Conservation (phyloP, 768 basidiomycete genomes). For the Suillus decipiens region DNA sequence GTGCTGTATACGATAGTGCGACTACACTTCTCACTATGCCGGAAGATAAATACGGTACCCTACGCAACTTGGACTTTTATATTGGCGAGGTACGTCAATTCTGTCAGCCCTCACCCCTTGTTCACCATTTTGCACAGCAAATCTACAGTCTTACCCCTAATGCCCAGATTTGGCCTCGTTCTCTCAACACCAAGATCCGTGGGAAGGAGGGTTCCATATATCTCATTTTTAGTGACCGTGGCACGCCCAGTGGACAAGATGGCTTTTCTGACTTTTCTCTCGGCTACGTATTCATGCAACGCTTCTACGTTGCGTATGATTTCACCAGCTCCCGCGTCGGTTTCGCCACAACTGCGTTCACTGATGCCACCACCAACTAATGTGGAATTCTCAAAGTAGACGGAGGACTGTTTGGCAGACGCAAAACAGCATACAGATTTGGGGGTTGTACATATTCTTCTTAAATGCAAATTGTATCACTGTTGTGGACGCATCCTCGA, state of each 20-base stretch:
- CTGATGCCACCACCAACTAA: too few species aligned
- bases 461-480: not conserved
- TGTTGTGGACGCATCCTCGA: too few species aligned
- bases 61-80: conserved; percentile 12
- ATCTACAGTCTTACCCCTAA: conserved; percentile 45
- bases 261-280: conserved; percentile 62
- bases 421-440: not conserved
- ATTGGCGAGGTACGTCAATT: conserved; percentile 7
- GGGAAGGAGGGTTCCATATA: conserved; percentile 39
- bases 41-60: conserved; percentile 12
- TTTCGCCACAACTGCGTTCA: too few species aligned
- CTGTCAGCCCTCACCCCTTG: not conserved
- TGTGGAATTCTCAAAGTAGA: too few species aligned
- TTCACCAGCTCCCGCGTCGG: too few species aligned
- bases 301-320: too few species aligned
- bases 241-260: conserved; percentile 43
- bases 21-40: conserved; percentile 19
- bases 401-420: too few species aligned
- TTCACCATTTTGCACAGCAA: conserved; percentile 13
- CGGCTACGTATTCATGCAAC: conserved; percentile 56
- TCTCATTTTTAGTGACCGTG: conserved; percentile 39
- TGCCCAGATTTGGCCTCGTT: conserved; percentile 42
- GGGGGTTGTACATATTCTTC: not conserved
- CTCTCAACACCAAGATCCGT: conserved; percentile 46
- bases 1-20: conserved; percentile 12